Conservation (phyloP, 352 stramenopile species). For the Phytophthora boehmeriae region DNA sequence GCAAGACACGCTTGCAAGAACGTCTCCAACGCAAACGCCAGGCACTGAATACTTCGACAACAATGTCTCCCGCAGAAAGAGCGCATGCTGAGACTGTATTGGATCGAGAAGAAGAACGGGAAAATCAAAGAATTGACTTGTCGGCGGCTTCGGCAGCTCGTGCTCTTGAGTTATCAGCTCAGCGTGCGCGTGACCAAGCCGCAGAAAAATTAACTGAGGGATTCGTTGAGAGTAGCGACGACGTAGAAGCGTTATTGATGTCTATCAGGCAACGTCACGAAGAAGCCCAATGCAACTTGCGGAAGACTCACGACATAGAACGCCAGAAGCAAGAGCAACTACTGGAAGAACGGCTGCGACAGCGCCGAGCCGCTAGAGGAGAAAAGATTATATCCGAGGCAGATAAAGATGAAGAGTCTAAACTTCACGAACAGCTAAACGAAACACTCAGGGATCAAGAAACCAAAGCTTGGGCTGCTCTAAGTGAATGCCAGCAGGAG, state of each 20-base stretch:
- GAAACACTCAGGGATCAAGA: slow-evolving; percentile 18
- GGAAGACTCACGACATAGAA: slow-evolving; percentile 27
- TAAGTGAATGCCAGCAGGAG: slow-evolving; percentile 13
- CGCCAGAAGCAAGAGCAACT: slow-evolving; percentile 35
- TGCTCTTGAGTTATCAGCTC: slow-evolving; percentile 20
- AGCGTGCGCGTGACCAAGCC: slow-evolving; percentile 12
- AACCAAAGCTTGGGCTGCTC: slow-evolving; percentile 14
- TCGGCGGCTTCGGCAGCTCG: slow-evolving; percentile 15
- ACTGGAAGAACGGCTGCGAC: slow-evolving; percentile 32
- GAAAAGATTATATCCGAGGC: slow-evolving; percentile 1
- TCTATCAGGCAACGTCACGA: slow-evolving; percentile 22
- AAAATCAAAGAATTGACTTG: slow-evolving; percentile 20
- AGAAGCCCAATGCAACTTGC: slow-evolving; percentile 21
- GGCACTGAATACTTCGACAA: slow-evolving; percentile 15
- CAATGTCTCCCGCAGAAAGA: slow-evolving; percentile 15
- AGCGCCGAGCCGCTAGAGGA: slow-evolving; percentile 25
- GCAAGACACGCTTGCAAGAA: slow-evolving; percentile 38
- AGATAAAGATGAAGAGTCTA: slow-evolving; percentile 26
- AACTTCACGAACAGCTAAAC: slow-evolving; percentile 15
- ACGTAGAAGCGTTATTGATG: slow-evolving; percentile 27
- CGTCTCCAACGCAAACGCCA: slow-evolving; percentile 43
- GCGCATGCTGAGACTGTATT: slow-evolving; percentile 16
- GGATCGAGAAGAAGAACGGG: slow-evolving; percentile 23
- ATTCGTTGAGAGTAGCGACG: slow-evolving; percentile 12
- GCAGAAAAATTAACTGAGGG: slow-evolving; percentile 20